Percentiles rank a stretch among this genome's conserved stretches.
These are phyloP conservation scores for Ampelomyces quisqualis DNA, from an alignment of 2,329 filamentous ascomycete species.

Conservation along the genomic window DNA sequence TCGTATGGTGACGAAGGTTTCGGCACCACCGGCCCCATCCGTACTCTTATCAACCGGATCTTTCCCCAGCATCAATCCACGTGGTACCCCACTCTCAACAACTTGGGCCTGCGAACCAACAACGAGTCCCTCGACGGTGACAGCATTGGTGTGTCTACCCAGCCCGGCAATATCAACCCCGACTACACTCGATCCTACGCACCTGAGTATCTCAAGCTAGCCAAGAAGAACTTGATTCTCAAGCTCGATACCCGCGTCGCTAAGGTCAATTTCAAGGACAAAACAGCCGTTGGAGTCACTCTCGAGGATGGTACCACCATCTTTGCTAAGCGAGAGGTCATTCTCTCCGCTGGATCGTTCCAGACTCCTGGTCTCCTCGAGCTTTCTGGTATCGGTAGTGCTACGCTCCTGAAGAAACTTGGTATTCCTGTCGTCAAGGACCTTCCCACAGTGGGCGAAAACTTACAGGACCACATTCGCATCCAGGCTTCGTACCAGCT, in stretches of 20 bases:
- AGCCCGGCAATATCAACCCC: conserved; percentile 52
- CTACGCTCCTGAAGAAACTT: conserved; percentile 14
- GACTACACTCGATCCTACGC: conserved; percentile 54
- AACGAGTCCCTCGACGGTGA: conserved; percentile 53
- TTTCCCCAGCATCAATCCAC: conserved; percentile 47
- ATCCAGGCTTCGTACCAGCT: conserved; percentile 28
- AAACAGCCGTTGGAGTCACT: conserved; percentile 35
- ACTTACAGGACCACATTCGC: conserved; percentile 39
- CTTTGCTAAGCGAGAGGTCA: conserved; percentile 32
- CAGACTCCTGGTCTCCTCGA: conserved; percentile 31
- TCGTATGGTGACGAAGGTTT: conserved; percentile 32
- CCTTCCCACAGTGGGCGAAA: conserved; percentile 29
- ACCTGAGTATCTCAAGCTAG: conserved; percentile 49
- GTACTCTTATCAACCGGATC: conserved; percentile 46
- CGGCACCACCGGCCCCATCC: conserved; percentile 35
- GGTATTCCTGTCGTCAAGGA: conserved; percentile 23
- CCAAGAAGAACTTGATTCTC: conserved; percentile 48
- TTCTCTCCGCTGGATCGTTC: conserved; percentile 30
- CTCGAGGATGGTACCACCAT: conserved; percentile 34
- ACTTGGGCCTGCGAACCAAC: conserved; percentile 47
- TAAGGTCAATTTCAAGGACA: conserved; percentile 42
- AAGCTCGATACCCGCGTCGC: conserved; percentile 42
- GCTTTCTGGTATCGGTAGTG: conserved; percentile 27
- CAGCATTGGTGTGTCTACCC: conserved; percentile 53
- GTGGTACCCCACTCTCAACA: conserved; percentile 52